Conservation (phyloP, 148 eudicot genomes). For the Amaranthus cruentus region DNA sequence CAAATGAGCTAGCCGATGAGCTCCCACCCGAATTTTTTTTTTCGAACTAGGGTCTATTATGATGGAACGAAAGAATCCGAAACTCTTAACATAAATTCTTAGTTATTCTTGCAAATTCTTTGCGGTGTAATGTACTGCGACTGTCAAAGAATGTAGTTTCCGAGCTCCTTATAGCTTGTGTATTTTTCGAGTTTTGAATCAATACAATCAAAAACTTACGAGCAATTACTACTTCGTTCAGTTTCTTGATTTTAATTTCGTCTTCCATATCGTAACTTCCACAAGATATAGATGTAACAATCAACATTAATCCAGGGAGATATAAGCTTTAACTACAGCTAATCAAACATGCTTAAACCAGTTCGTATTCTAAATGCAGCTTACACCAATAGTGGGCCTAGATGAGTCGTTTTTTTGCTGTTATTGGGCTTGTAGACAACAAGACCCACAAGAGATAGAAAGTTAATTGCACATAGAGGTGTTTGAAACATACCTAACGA, state of each 20-base stretch:
- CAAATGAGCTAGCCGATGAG: conserved; percentile 23
- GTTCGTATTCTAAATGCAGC: too few relatives aligned
- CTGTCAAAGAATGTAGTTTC: conserved; percentile 13
- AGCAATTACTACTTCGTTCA: background rate
- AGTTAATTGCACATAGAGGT: too few relatives aligned
- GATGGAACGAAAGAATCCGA: background rate
- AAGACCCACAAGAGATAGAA: too few relatives aligned
- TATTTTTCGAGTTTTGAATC: background rate
- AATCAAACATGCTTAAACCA: too few relatives aligned
- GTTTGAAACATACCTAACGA: too few relatives aligned
- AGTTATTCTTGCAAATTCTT: background rate
- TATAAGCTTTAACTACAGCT: too few relatives aligned
- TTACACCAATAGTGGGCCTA: too few relatives aligned
- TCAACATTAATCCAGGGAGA: too few relatives aligned
- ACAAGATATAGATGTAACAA: too few relatives aligned
- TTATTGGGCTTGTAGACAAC: too few relatives aligned
- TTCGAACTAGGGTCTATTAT: background rate
- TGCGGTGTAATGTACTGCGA: conserved; percentile 4
- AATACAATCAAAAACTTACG: background rate
- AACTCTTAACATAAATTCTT: background rate
- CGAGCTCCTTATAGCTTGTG: conserved; percentile 24
- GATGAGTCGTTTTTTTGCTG: too few relatives aligned
- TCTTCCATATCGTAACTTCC: too few relatives aligned
- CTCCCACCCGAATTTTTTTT: background rate
- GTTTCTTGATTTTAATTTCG: background rate